Evolutionary conservation across 116 monocot genomes (phyloP), one percentile per base, ranked within the genome.

Genomic region (Papilionanthe hybrid): DNA sequence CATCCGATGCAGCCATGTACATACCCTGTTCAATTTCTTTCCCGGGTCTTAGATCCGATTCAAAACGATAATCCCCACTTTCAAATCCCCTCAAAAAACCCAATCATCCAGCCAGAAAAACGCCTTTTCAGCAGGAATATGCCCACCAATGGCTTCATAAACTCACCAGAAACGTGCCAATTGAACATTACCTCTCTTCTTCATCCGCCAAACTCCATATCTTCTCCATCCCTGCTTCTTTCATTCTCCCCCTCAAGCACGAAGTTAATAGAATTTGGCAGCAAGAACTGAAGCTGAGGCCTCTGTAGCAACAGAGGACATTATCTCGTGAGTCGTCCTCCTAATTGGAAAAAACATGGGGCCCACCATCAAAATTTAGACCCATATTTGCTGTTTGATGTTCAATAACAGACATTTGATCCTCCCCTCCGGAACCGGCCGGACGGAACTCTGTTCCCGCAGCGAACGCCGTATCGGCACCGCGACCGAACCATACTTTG

Each of bases 1-100:
- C n/a, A n/a, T n/a, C n/a, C n/a, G n/a, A n/a, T n/a, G n/a, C n/a
- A 48, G 65, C 84, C 79, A 49, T 11, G 55, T 18, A 41, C 8
- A 32, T 44, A 11, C 23, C 75, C 78, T 50, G 11, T 5, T 58
- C 72, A 42, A 81, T 48, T 78, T 83, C 87, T 81, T 72, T 57
- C 76, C 22, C 3, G n/a, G 58, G 45, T 80, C 83, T 58, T 80
- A 29, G 49, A 72, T 63, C 45, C 77, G 50, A 80, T 65, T 67
- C 77, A 50, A 76, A 55, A 23, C 55, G 13, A n/a, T 11, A 55
- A 55, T 56, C 18, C 25, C 19, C 32, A 48, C 7, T 73, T 75
- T 73, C 37, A 28, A 63, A 74, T 42, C 71, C n/a, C n/a, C 58
- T 22, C 58, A n/a, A 58, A 58, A 29, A 11, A 25, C 29, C 67